Conservation (phyloP, 2,329 filamentous ascomycete species). For the Aspergillus melleus region DNA sequence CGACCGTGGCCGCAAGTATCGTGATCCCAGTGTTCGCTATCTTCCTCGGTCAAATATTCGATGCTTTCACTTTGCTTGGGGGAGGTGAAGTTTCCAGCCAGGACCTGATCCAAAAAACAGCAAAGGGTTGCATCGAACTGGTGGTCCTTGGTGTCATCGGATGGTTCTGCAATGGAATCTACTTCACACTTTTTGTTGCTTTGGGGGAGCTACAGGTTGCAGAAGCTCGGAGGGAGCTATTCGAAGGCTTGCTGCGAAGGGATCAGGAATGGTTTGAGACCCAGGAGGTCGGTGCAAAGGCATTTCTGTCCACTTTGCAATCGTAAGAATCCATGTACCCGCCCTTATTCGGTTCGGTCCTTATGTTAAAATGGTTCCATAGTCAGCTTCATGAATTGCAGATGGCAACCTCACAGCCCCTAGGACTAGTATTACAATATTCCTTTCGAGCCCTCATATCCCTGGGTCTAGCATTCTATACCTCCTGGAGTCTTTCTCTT, state of each 20-base stretch:
- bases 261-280: slow-evolving; percentile 82
- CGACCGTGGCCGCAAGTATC: slow-evolving; percentile 61
- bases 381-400: slow-evolving; percentile 85
- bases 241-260: slow-evolving; percentile 67
- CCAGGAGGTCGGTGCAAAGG: slow-evolving; percentile 67
- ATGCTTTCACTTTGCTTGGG: slow-evolving; percentile 67
- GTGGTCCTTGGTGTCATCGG: slow-evolving; percentile 62
- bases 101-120: slow-evolving; percentile 58
- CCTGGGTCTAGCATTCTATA: slow-evolving; percentile 70
- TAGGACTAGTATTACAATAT: slow-evolving; percentile 69
- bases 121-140: slow-evolving; percentile 63
- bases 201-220: slow-evolving; percentile 81
- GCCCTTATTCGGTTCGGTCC: neutral
- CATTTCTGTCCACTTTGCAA: slow-evolving; percentile 70
- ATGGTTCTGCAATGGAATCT: slow-evolving; percentile 67
- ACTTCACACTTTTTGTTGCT: slow-evolving; percentile 69
- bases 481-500: slow-evolving; percentile 81
- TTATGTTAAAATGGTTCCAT: slow-evolving; percentile 2
- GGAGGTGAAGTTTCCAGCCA: slow-evolving; percentile 51
- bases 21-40: slow-evolving; percentile 67
- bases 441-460: slow-evolving; percentile 65
- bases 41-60: slow-evolving; percentile 73
- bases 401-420: slow-evolving; percentile 72
- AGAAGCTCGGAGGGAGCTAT: slow-evolving; percentile 63
- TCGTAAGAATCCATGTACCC: slow-evolving; percentile 56